These are phyloP conservation scores for Agapanthus africanus DNA, from an alignment of 106 monocot genomes.

Conservation along the genomic window DNA sequence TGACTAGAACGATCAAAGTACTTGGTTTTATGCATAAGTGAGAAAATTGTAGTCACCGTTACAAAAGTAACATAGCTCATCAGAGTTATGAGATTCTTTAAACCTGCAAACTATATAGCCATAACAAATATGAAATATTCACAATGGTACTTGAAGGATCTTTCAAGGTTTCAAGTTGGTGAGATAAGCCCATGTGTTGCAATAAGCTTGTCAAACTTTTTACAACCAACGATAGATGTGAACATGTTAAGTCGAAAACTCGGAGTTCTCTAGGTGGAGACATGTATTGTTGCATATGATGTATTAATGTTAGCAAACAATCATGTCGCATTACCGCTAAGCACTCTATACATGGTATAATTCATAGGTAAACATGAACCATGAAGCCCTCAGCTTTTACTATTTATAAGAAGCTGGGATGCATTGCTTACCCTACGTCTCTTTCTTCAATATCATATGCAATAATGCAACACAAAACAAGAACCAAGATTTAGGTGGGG, in stretches of 20 bases:
- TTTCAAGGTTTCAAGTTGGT: not conserved
- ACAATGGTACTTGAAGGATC: too few species aligned
- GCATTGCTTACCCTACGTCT: slow-evolving; percentile 66
- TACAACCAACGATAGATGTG: not conserved
- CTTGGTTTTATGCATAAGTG: slow-evolving; percentile 41
- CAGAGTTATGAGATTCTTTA: slow-evolving; percentile 72
- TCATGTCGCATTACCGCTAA: not conserved
- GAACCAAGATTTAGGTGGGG: slow-evolving; percentile 7
- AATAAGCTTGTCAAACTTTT: not conserved
- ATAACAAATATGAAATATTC: not conserved
- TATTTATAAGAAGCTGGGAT: not conserved
- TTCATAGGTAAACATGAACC: not conserved
- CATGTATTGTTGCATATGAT: not conserved
- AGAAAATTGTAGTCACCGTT: slow-evolving; percentile 75
- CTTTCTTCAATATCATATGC: slow-evolving; percentile 75
- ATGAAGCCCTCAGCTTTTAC: not conserved
- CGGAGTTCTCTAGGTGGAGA: too few species aligned
- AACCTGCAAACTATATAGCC: slow-evolving; percentile 33
- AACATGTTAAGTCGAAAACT: too few species aligned
- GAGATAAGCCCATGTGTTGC: not conserved
- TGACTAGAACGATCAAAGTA: slow-evolving; percentile 75
- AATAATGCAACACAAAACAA: too few species aligned
- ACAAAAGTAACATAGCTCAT: slow-evolving; percentile 91
- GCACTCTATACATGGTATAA: not conserved
- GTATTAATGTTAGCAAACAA: too few species aligned